These are phyloP conservation scores for Corylus americana DNA, from an alignment of 306 rosid genomes.

Conservation along the genomic window DNA sequence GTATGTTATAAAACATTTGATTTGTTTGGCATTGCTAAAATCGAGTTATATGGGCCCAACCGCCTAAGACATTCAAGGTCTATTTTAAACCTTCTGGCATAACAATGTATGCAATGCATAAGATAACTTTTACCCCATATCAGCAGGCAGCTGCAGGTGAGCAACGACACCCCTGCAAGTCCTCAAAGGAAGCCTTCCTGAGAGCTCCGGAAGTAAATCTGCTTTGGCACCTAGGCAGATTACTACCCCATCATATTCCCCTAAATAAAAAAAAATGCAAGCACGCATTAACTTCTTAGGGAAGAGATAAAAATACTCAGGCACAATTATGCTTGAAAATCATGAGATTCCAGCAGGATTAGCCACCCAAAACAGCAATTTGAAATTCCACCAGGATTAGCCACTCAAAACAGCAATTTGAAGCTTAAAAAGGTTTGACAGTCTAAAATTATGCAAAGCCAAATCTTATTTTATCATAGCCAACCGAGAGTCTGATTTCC, in stretches of 20 bases:
- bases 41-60: background rate
- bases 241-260: conserved; percentile 76
- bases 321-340: background rate
- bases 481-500: background rate
- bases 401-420: background rate
- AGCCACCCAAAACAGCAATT: background rate
- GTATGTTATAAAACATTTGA: background rate
- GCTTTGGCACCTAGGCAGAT: conserved; percentile 87
- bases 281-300: background rate
- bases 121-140: conserved; percentile 44
- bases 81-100: conserved; percentile 4
- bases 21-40: background rate
- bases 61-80: background rate
- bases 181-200: conserved; percentile 89
- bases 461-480: no score
- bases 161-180: conserved; percentile 89
- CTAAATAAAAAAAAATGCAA: conserved; percentile 32
- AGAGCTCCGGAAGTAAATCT: conserved; percentile 75
- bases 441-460: background rate
- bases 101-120: conserved; percentile 12
- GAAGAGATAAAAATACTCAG: conserved; percentile 12
- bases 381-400: background rate
- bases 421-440: background rate
- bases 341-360: background rate
- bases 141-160: conserved; percentile 61